Evolutionary conservation across 164 flowering plant species (phyloP).

Genomic region (Warburgia ugandensis): DNA sequence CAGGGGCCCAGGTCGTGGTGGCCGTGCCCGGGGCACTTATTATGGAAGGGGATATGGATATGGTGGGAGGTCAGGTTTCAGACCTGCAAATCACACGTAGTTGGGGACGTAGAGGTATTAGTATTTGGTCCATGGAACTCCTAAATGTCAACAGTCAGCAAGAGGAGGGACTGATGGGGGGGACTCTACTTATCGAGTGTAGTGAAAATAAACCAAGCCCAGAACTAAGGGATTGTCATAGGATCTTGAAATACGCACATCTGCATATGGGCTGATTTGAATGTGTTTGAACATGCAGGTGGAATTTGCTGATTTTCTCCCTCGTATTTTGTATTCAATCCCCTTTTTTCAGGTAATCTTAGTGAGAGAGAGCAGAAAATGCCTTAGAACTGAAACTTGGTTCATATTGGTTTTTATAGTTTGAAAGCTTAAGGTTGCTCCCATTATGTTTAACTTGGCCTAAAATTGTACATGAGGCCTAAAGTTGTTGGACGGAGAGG

Average conservation of each 20-base stretch:
- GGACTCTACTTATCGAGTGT: constrained; percentile 2
- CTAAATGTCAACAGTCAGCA: too few species aligned
- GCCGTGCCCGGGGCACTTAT: constrained; percentile 40
- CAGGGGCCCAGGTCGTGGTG: constrained; percentile 55
- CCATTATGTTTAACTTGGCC: too few species aligned
- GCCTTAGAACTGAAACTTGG: too few species aligned
- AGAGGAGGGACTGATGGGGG: neutral
- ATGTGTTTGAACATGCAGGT: neutral
- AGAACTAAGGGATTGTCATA: neutral
- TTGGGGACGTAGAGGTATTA: neutral
- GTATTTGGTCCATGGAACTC: neutral
- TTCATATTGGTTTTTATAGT: too few species aligned
- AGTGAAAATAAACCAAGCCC: constrained; percentile 1
- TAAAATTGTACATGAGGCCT: too few species aligned
- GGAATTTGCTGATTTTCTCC: too few species aligned
- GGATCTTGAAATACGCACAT: neutral
- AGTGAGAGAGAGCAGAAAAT: too few species aligned
- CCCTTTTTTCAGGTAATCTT: too few species aligned
- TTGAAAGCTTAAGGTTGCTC: too few species aligned
- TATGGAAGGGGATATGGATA: constrained; percentile 64
- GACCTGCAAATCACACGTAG: constrained; percentile 19
- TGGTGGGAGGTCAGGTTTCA: constrained; percentile 51
- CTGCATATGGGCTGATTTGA: neutral
- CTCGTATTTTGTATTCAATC: too few species aligned
- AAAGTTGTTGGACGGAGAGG: too few species aligned